A percentile compares a stretch with the other conserved stretches of the same genome.
phyloP scores from a whole-genome alignment of 192 early-diverging fungal genomes.

The Backusella tuberculispora region DNA sequence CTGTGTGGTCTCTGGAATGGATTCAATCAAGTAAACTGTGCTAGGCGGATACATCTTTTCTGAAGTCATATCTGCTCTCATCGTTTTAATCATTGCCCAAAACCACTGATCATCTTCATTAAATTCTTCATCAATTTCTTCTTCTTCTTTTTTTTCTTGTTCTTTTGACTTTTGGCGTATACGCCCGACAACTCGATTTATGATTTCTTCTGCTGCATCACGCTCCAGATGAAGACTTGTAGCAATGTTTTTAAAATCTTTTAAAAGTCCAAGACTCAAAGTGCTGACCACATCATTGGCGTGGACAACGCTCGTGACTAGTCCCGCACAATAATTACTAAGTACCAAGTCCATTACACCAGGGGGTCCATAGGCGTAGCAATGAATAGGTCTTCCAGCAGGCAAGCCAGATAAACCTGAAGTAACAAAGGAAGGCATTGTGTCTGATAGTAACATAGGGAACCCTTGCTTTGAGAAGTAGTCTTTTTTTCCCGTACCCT shows the following conservation, averaged over 20 bases:
- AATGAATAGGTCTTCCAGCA: constrained; percentile 74
- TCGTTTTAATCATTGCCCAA: constrained; percentile 80
- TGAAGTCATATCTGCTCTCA: constrained; percentile 81
- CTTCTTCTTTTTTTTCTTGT: not conserved
- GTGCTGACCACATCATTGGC: constrained; percentile 79
- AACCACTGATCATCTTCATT: constrained; percentile 77
- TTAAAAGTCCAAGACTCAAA: constrained; percentile 73
- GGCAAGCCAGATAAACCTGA: constrained; percentile 67
- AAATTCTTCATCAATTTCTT: constrained; percentile 29
- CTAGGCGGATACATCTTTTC: constrained; percentile 87
- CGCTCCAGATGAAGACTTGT: constrained; percentile 62
- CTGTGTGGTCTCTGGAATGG: constrained; percentile 49
- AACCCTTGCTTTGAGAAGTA: constrained; percentile 11
- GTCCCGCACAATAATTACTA: constrained; percentile 63
- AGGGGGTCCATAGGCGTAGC: constrained; percentile 85
- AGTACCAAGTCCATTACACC: constrained; percentile 72
- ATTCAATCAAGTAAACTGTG: constrained; percentile 67
- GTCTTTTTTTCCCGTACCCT: not conserved
- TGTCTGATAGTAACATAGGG: constrained; percentile 38
- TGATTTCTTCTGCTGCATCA: constrained; percentile 65
- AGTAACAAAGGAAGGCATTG: constrained; percentile 62
- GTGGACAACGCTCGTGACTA: constrained; percentile 84
- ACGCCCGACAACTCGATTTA: constrained; percentile 57
- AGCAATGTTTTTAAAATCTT: constrained; percentile 78
- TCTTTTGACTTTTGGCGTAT: constrained; percentile 34